phyloP scores from a whole-genome alignment of 345 rosid genomes.

The Aurinia saxatilis region DNA sequence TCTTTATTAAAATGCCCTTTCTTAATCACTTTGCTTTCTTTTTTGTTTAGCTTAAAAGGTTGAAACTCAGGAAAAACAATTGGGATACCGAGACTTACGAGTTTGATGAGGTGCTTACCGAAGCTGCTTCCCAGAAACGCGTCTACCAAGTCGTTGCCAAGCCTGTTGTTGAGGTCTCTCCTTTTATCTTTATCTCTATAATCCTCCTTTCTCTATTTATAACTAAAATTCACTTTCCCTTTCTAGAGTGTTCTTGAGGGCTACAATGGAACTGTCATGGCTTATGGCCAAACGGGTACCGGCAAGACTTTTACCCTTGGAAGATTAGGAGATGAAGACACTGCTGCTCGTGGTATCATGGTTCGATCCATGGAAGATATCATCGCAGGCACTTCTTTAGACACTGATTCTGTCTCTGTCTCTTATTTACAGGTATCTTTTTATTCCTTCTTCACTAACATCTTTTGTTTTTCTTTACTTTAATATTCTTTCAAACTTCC shows the following conservation, averaged over 20 bases:
- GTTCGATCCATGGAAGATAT: conserved; percentile 97
- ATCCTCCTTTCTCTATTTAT: no score
- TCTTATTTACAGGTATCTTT: conserved; percentile 85
- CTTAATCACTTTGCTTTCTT: neutral
- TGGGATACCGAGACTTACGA: conserved; percentile 96
- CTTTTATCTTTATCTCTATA: neutral
- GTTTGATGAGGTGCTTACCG: conserved; percentile 96
- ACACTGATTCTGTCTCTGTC: conserved; percentile 73
- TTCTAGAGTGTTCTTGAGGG: conserved; percentile 94
- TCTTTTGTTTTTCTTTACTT: conserved; percentile 26
- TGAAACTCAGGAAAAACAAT: conserved; percentile 95
- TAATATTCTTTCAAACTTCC: neutral
- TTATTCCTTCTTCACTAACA: neutral
- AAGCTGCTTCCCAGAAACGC: conserved; percentile 92
- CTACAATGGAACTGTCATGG: conserved; percentile 97
- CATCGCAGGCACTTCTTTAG: conserved; percentile 53
- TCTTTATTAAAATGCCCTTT: no score
- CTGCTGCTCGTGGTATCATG: conserved; percentile 96
- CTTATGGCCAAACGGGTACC: conserved; percentile 99
- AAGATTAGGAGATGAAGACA: conserved; percentile 83
- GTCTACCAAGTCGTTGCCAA: conserved; percentile 95
- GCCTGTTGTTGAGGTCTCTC: conserved; percentile 92
- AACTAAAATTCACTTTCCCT: neutral
- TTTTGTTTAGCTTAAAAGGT: conserved; percentile 65
- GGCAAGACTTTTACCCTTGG: conserved; percentile 98